phyloP scores from a whole-genome alignment of 1,284 basidiomycete species.

The Peniophora sp. region DNA sequence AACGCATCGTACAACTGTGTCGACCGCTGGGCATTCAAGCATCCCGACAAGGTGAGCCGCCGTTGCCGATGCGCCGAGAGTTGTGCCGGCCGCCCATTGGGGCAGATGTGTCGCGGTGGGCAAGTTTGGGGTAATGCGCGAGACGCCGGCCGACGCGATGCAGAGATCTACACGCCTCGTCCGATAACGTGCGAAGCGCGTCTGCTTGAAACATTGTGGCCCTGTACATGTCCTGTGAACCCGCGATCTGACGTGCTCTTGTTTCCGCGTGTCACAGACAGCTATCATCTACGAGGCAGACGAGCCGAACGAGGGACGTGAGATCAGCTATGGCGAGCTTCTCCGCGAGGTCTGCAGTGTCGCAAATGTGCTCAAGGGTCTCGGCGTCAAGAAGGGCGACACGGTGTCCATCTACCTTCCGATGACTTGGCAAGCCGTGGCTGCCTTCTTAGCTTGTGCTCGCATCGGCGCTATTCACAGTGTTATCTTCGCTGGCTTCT shows the following conservation, averaged over 20 bases:
- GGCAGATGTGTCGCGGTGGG: too few relatives aligned
- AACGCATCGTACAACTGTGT: conserved; percentile 98
- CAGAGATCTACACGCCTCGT: too few relatives aligned
- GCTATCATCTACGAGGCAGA: conserved; percentile 99
- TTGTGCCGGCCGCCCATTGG: too few relatives aligned
- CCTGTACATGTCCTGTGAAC: background rate
- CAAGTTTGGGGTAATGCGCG: too few relatives aligned
- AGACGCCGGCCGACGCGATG: too few relatives aligned
- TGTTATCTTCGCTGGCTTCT: conserved; percentile 98
- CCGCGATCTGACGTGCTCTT: background rate
- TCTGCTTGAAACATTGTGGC: too few relatives aligned
- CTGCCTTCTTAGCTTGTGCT: conserved; percentile 95
- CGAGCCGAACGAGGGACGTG: conserved; percentile 77
- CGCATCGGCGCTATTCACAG: conserved; percentile 97
- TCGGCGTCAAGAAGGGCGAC: conserved; percentile 95
- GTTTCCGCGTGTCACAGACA: conserved; percentile 31
- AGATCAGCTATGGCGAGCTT: conserved; percentile 81
- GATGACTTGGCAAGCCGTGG: conserved; percentile 91
- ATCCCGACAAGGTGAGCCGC: conserved; percentile 73
- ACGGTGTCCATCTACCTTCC: conserved; percentile 88
- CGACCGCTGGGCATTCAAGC: conserved; percentile 89
- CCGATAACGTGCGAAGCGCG: too few relatives aligned
- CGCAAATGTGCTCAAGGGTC: conserved; percentile 87
- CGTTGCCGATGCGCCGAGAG: too few relatives aligned
- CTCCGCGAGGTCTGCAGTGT: conserved; percentile 84